phyloP scores from a whole-genome alignment of 345 rosid genomes.

The Gossypium sturtianum region DNA sequence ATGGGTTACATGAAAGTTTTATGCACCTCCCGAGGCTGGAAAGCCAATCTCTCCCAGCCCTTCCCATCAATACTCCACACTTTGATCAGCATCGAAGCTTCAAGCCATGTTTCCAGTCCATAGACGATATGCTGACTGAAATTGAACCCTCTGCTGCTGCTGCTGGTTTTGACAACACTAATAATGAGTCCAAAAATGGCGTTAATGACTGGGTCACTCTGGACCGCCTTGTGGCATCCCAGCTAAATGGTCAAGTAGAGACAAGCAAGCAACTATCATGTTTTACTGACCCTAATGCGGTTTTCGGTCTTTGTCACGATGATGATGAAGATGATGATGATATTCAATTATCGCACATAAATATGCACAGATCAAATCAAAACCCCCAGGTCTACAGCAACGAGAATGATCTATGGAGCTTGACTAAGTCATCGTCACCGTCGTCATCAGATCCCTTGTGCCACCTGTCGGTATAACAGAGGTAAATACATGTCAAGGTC shows the following conservation, averaged over 20 bases:
- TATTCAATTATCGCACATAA: constrained; percentile 31
- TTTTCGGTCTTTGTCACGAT: constrained; percentile 34
- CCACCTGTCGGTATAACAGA: constrained; percentile 62
- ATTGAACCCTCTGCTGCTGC: constrained; percentile 16
- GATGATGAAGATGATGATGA: constrained; percentile 24
- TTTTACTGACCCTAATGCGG: constrained; percentile 36
- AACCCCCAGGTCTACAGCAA: constrained; percentile 13
- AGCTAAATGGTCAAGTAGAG: constrained; percentile 62
- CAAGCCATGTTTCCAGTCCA: constrained; percentile 1
- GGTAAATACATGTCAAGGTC: neutral
- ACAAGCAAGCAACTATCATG: constrained; percentile 40
- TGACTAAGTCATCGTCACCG: constrained; percentile 53
- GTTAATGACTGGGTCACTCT: constrained; percentile 70
- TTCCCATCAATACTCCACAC: constrained; percentile 18
- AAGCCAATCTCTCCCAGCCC: constrained; percentile 36
- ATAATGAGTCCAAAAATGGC: constrained; percentile 17
- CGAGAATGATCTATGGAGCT: constrained; percentile 63
- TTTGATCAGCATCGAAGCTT: constrained; percentile 4
- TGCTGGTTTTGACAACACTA: neutral
- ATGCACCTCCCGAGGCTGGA: constrained; percentile 75
- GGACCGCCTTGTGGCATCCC: constrained; percentile 89
- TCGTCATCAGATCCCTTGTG: constrained; percentile 62
- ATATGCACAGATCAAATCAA: constrained; percentile 33
- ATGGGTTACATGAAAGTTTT: constrained; percentile 38
- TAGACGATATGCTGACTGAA: constrained; percentile 35